phyloP scores from a whole-genome alignment of 352 stramenopile genomes.

The Pythium inflatum region DNA sequence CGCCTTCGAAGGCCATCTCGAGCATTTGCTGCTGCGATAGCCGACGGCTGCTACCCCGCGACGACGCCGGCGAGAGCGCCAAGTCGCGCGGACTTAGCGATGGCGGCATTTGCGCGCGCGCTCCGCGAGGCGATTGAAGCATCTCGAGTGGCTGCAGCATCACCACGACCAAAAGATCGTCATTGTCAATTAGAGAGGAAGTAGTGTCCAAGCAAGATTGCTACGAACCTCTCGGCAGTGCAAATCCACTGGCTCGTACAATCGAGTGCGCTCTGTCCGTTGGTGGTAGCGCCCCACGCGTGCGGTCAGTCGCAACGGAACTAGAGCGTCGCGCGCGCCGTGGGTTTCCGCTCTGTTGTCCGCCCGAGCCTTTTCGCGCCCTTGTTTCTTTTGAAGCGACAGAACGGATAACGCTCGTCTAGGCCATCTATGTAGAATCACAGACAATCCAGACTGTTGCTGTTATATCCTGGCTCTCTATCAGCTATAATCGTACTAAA shows the following conservation, averaged over 20 bases:
- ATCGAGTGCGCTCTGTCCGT: background rate
- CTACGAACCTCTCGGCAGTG: background rate
- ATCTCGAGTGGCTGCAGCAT: background rate
- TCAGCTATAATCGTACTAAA: background rate
- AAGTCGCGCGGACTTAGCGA: conserved; percentile 28
- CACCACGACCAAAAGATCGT: background rate
- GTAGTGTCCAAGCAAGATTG: background rate
- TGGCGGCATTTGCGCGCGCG: background rate
- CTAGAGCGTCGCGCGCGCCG: background rate
- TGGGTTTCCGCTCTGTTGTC: background rate
- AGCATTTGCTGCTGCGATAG: conserved; percentile 41
- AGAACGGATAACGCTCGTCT: conserved; percentile 14
- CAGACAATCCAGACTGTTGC: background rate
- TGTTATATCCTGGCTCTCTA: background rate
- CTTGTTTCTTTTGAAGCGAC: conserved; percentile 24
- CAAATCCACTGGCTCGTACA: background rate
- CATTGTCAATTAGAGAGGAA: background rate
- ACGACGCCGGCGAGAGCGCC: background rate
- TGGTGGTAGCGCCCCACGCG: background rate
- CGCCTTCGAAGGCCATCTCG: conserved; percentile 46
- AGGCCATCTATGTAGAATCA: conserved; percentile 14
- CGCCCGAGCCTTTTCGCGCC: conserved; percentile 18
- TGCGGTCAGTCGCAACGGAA: background rate
- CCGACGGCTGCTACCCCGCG: conserved; percentile 6
- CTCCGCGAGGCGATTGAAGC: conserved; percentile 7